Base-by-base conservation (phyloP, 78 protist species). In the Speleostelium caveatum region DNA sequence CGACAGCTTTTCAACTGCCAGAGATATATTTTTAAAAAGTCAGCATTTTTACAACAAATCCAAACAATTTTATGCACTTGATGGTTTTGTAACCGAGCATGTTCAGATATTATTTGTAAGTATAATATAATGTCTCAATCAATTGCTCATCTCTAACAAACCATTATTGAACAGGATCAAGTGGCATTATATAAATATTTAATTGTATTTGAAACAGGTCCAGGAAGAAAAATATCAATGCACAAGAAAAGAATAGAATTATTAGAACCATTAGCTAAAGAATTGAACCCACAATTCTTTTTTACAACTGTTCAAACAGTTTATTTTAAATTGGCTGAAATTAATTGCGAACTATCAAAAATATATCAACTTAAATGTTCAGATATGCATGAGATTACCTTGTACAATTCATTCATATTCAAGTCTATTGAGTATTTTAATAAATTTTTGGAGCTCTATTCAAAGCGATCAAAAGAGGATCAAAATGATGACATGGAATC, bases 51-150 rank as follows among this genome's bases (percentile, higher is more conserved):
- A 21, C n/a, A 72, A 72, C 14, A 72, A 53, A 51, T n/a, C 78
- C 32, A 72, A 72, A 51, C 45, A 72, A 33, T 72, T 32, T 72
- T 72, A 72, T 51, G 30, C 28, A 72, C 28, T 72, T 0, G 78
- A 72, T 72, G 78, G 78, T 30, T 72, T 72, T 53, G 78, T 72
- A 6, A 42, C 78, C 4, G 59, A 72, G 39, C 45, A 72, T 72
- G 30, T 72, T 42, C 22, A 69, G 28, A 69, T 69, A 33, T 38
- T 42, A 69, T 69, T 69, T 69, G 75, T 69, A 69, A 42, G 55
- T 69, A 45, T 0, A 1, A 17, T 38, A 39, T 28, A n/a, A n/a
- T n/a, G n/a, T n/a, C n/a, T n/a, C n/a, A n/a, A n/a, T n/a, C n/a
- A n/a, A n/a, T n/a, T n/a, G n/a, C n/a, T n/a, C n/a, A n/a, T n/a